A percentile compares a stretch with the other conserved stretches of the same genome.
phyloP scores from a whole-genome alignment of 2,329 filamentous ascomycete genomes.

The Diplodia mutila region DNA sequence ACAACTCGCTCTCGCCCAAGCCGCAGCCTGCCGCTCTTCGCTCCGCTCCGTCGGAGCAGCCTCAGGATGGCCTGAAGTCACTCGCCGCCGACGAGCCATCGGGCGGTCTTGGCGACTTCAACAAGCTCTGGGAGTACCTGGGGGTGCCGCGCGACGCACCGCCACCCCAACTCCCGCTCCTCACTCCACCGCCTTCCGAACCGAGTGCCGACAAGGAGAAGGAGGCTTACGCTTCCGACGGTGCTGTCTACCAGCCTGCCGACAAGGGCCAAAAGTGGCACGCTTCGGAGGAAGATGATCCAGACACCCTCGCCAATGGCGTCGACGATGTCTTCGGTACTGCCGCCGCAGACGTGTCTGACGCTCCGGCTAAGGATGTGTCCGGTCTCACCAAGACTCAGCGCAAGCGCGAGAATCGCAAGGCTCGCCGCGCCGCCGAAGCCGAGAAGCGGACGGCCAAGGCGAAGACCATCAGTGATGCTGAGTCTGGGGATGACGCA shows the following conservation, averaged over 20 bases:
- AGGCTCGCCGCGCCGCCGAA: conserved; percentile 32
- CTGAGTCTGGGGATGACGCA: conserved; percentile 42
- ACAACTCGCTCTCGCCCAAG: conserved; percentile 36
- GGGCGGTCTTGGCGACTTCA: conserved; percentile 49
- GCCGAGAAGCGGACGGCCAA: conserved; percentile 28
- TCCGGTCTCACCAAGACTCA: conserved; percentile 40
- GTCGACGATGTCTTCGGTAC: conserved; percentile 23
- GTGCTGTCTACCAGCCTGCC: conserved; percentile 37
- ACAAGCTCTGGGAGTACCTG: conserved; percentile 50
- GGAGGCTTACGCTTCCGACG: conserved; percentile 48
- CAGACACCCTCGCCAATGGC: conserved; percentile 7
- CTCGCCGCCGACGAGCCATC: conserved; percentile 8
- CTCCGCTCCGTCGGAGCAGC: conserved; percentile 5
- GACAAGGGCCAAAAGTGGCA: conserved; percentile 33
- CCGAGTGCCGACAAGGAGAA: conserved; percentile 25
- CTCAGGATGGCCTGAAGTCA: not conserved
- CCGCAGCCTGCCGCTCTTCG: not conserved
- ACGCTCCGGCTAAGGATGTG: not conserved
- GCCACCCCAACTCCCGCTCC: conserved; percentile 31
- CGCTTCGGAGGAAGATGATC: conserved; percentile 26
- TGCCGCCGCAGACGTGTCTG: conserved; percentile 11
- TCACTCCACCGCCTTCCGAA: conserved; percentile 27
- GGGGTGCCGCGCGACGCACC: conserved; percentile 38
- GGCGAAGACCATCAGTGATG: conserved; percentile 32
- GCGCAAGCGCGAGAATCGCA: conserved; percentile 38